A percentile compares a stretch with the other conserved stretches of the same genome.
These are phyloP conservation scores for Diphasiastrum complanatum DNA, from an alignment of 83 land plant species.

Conservation along the genomic window DNA sequence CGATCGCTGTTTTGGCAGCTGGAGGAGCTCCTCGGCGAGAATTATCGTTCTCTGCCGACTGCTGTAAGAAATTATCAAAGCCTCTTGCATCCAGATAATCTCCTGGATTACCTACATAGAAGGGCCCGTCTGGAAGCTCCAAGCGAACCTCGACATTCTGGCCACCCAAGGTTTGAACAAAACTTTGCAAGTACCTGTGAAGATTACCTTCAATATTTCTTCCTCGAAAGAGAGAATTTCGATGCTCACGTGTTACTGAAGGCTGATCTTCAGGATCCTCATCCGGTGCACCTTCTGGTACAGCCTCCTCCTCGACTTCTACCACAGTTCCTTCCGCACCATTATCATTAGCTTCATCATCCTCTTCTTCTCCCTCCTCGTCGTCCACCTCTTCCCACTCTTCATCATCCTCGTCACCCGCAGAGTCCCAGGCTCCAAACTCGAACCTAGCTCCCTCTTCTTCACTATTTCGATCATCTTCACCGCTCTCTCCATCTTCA, in stretches of 20 bases:
- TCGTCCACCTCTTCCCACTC: slow-evolving; percentile 2
- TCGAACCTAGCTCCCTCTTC: slow-evolving; percentile 3
- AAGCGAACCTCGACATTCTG: slow-evolving; percentile 10
- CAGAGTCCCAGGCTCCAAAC: neutral
- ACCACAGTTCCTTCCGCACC: neutral
- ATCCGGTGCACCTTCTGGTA: too few species aligned
- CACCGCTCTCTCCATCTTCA: neutral
- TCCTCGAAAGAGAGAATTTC: neutral
- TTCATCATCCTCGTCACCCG: slow-evolving; percentile 1
- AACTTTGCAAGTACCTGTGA: neutral
- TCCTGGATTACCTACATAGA: slow-evolving; percentile 11
- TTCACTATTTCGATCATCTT: slow-evolving; percentile 2
- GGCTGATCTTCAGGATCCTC: neutral
- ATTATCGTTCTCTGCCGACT: slow-evolving; percentile 12
- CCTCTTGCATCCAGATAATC: slow-evolving; percentile 12
- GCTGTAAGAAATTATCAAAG: slow-evolving; percentile 13
- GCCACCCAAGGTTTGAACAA: neutral
- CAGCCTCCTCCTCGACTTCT: neutral
- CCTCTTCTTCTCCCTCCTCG: slow-evolving; percentile 4
- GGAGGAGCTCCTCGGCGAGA: slow-evolving; percentile 14
- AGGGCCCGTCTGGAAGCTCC: slow-evolving; percentile 11
- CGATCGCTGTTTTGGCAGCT: slow-evolving; percentile 8
- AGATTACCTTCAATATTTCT: neutral
- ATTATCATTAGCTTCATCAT: neutral
- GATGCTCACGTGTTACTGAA: neutral